Percentiles rank a stretch among this genome's conserved stretches.
phyloP scores from a whole-genome alignment of 306 rosid species.

The Boehmeria nivea region DNA sequence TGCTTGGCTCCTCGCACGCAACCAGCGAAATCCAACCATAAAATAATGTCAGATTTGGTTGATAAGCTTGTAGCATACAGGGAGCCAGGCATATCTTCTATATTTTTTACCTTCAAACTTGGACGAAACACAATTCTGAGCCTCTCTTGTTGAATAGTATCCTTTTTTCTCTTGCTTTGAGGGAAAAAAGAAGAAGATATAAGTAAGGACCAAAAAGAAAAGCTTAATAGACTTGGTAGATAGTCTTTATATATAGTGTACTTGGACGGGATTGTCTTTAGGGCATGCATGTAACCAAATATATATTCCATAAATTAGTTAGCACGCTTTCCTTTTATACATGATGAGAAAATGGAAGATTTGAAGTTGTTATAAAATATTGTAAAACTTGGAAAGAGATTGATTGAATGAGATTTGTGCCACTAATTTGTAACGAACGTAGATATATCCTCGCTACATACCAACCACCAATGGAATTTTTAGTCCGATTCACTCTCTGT shows the following conservation, averaged over 20 bases:
- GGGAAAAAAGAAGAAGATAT: too few relatives aligned
- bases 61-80: conserved; percentile 34
- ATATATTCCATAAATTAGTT: neutral
- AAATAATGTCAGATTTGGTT: conserved; percentile 5
- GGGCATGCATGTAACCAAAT: neutral
- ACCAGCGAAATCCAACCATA: conserved; percentile 23
- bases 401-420: neutral
- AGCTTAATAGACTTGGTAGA: too few relatives aligned
- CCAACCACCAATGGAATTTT: conserved; percentile 1
- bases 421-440: neutral
- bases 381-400: neutral
- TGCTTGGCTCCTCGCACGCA: conserved; percentile 44
- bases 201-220: too few relatives aligned
- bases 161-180: too few relatives aligned
- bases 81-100: neutral
- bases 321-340: neutral
- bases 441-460: neutral
- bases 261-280: neutral
- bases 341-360: neutral
- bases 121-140: neutral
- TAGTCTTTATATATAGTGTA: too few relatives aligned
- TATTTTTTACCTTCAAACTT: neutral
- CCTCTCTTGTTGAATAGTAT: too few relatives aligned
- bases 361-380: neutral
- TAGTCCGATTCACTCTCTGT: neutral